These are phyloP conservation scores for Phytophthora agathidicida DNA, from an alignment of 352 stramenopile genomes.

Conservation along the genomic window DNA sequence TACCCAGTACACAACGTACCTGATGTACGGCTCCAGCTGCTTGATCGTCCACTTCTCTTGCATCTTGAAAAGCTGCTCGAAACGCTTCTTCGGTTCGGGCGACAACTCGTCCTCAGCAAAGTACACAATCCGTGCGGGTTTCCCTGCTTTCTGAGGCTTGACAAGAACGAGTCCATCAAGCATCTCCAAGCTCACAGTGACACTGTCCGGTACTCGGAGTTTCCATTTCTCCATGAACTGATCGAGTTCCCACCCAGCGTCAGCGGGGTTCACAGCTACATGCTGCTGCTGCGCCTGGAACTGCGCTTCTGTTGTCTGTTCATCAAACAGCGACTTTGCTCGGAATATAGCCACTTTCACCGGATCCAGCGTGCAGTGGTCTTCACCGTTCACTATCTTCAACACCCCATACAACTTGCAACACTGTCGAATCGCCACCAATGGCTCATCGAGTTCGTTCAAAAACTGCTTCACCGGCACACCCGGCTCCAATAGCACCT, in stretches of 20 bases:
- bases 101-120: constrained; percentile 71
- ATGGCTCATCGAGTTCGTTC: constrained; percentile 41
- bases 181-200: constrained; percentile 67
- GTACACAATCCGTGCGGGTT: constrained; percentile 58
- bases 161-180: constrained; percentile 69
- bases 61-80: constrained; percentile 76
- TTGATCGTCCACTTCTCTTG: constrained; percentile 87
- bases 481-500: constrained; percentile 48
- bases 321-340: constrained; percentile 76
- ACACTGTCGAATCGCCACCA: constrained; percentile 72
- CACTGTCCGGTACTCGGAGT: constrained; percentile 68
- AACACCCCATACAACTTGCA: constrained; percentile 67
- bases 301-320: constrained; percentile 47
- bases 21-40: constrained; percentile 84
- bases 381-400: constrained; percentile 11
- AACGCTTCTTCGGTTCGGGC: constrained; percentile 76
- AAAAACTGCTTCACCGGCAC: constrained; percentile 53
- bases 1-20: constrained; percentile 39
- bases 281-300: constrained; percentile 44
- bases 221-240: constrained; percentile 88
- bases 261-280: constrained; percentile 22
- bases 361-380: constrained; percentile 57
- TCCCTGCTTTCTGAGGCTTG: constrained; percentile 46
- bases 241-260: constrained; percentile 57
- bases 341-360: constrained; percentile 76